Base-by-base conservation (phyloP, 2,329 filamentous ascomycete species). In the Fusarium sulawesiense region DNA sequence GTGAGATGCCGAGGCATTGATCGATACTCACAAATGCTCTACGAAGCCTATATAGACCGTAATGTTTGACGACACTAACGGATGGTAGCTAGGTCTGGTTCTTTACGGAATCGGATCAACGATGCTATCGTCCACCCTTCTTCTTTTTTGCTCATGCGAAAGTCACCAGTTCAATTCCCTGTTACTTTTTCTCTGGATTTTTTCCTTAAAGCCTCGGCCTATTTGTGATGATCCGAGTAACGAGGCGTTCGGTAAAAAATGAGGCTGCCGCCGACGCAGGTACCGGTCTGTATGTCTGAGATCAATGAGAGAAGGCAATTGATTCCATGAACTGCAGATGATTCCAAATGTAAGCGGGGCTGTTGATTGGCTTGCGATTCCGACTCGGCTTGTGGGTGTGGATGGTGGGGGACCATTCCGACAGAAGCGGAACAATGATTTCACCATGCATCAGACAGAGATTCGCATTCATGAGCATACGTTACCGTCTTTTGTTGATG, bases 311-410 rank as follows among this genome's bases (percentile, higher is more conserved):
- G 18, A 51, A 51, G 49, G 23, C 25, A 37, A 57, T 56, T 64
- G 59, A 64, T 64, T 64, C 61, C 61, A 64, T 46, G 40, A 21
- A 27, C n/a, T 58, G 45, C 37, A 64, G 48, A 64, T 64, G 61
- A 64, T 64, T 64, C 61, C 61, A 64, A 64, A 64, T 64, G 61
- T 64, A 64, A 64, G 61, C 60, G 40, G 60, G 45, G n/a, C 21
- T 7, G 12, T 8, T 64, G 45, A 64, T 64, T 64, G 61, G 61
- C 40, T 29, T 23, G 18, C n/a, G 21, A 6, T 27, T 25, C 16
- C 30, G n/a, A 27, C 23, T 20, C 16, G 56, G 56, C 7, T 44
- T 12, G 37, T 60, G 57, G 57, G 49, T 51, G 53, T 45, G 45
- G 56, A n/a, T n/a, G 34, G 34, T 37, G 34, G 18, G 41, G 59